These are phyloP conservation scores for Aspergillus persii DNA, from an alignment of 2,329 filamentous ascomycete genomes.

Conservation along the genomic window DNA sequence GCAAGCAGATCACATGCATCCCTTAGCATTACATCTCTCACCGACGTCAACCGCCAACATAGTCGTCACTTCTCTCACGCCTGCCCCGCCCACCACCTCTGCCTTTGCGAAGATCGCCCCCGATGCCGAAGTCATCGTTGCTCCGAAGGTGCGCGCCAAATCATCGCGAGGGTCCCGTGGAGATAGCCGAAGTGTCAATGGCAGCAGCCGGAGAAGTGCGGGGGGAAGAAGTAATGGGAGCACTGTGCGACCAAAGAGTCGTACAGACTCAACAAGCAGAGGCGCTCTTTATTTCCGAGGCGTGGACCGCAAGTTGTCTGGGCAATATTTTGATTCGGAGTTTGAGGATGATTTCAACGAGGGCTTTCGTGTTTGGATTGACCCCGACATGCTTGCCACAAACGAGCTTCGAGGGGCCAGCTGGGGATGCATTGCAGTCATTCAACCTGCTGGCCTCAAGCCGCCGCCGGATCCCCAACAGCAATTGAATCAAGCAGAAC, in stretches of 20 bases:
- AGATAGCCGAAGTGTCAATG: slow-evolving; percentile 76
- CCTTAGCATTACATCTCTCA: slow-evolving; percentile 87
- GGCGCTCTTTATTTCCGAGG: slow-evolving; percentile 71
- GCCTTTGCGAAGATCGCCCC: slow-evolving; percentile 90
- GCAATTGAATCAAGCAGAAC: slow-evolving; percentile 66
- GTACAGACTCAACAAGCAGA: slow-evolving; percentile 60
- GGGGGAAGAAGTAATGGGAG: slow-evolving; percentile 70
- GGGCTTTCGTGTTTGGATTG: slow-evolving; percentile 77
- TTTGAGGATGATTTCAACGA: slow-evolving; percentile 53
- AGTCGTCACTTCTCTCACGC: slow-evolving; percentile 77
- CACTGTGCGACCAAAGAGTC: slow-evolving; percentile 60
- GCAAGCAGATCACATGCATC: slow-evolving; percentile 62
- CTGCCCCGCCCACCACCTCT: slow-evolving; percentile 63
- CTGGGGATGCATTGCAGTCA: slow-evolving; percentile 80
- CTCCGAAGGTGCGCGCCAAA: slow-evolving; percentile 82
- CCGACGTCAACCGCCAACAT: slow-evolving; percentile 95
- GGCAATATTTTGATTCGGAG: slow-evolving; percentile 76
- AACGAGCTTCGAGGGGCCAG: slow-evolving; percentile 72
- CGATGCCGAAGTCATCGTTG: slow-evolving; percentile 95
- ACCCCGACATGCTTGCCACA: slow-evolving; percentile 69
- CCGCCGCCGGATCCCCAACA: slow-evolving; percentile 67
- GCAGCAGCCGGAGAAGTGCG: slow-evolving; percentile 72
- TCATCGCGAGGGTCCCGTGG: slow-evolving; percentile 59
- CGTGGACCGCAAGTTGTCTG: slow-evolving; percentile 67
- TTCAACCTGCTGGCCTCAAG: slow-evolving; percentile 76